These are phyloP conservation scores for Phytopythium boreale DNA, from an alignment of 352 stramenopile species.

Conservation along the genomic window DNA sequence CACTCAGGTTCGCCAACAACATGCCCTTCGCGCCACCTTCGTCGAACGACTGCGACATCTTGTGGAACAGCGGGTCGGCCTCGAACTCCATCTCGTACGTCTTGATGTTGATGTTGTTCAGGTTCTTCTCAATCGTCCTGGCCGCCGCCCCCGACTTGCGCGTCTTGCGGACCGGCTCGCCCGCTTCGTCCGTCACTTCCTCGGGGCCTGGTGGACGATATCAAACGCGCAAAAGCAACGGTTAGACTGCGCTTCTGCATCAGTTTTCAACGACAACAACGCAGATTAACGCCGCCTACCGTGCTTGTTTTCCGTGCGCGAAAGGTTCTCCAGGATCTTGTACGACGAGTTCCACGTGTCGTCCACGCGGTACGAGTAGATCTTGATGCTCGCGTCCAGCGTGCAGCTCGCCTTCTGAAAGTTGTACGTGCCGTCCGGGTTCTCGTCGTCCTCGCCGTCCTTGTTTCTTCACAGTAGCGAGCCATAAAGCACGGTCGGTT, in stretches of 20 bases:
- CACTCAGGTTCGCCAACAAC: conserved; percentile 89
- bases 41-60: conserved; percentile 92
- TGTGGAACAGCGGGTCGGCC: conserved; percentile 90
- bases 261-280: background rate
- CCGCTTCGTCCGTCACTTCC: conserved; percentile 26
- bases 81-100: conserved; percentile 85
- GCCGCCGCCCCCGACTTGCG: conserved; percentile 40
- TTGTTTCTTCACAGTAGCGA: background rate
- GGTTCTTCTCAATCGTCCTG: conserved; percentile 84
- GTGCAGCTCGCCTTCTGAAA: conserved; percentile 98
- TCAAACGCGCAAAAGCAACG: background rate
- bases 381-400: conserved; percentile 98
- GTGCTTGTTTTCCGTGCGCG: conserved; percentile 72
- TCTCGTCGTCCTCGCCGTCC: conserved; percentile 31
- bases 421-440: conserved; percentile 83
- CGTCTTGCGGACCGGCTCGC: conserved; percentile 35
- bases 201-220: background rate
- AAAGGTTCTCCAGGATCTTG: conserved; percentile 98
- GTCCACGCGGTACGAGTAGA: conserved; percentile 98
- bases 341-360: conserved; percentile 97
- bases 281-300: conserved; percentile 4
- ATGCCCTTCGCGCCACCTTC: conserved; percentile 91
- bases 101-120: conserved; percentile 88
- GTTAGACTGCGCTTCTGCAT: background rate
- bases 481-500: background rate